Conservation (phyloP, 257 asterid genomes). For the Knoxia roxburghii region DNA sequence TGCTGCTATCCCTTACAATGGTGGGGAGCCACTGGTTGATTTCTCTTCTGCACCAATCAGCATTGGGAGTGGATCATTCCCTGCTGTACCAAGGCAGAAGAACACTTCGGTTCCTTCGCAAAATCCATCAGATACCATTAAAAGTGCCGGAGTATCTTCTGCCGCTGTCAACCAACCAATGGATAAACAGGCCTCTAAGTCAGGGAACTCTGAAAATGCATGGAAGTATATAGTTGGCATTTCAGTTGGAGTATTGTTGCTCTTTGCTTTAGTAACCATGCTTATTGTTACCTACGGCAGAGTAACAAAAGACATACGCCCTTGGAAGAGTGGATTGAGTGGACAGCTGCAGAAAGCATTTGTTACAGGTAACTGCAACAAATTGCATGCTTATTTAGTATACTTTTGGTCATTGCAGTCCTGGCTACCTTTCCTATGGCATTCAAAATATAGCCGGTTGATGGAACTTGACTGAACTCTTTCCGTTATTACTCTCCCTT, state of each 20-base stretch:
- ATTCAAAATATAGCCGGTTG: not conserved
- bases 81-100: slow-evolving; percentile 45
- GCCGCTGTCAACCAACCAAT: slow-evolving; percentile 13
- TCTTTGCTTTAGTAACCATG: slow-evolving; percentile 28
- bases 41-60: slow-evolving; percentile 41
- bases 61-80: slow-evolving; percentile 87
- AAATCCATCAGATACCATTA: slow-evolving; percentile 18
- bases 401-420: not conserved
- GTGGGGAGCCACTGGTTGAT: slow-evolving; percentile 22
- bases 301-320: slow-evolving; percentile 57
- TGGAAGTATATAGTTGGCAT: slow-evolving; percentile 47
- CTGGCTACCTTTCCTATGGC: not conserved
- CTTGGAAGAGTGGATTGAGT: slow-evolving; percentile 94
- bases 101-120: slow-evolving; percentile 15
- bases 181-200: slow-evolving; percentile 15
- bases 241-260: slow-evolving; percentile 30
- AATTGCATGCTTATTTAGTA: not conserved
- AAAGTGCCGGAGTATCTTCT: slow-evolving; percentile 17
- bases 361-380: slow-evolving; percentile 49
- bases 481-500: not conserved
- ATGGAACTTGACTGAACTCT: not conserved
- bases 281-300: slow-evolving; percentile 46
- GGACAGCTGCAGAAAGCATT: slow-evolving; percentile 97
- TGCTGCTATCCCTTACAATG: slow-evolving; percentile 44
- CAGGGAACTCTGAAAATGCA: slow-evolving; percentile 23